Conservation (phyloP, 2,329 filamentous ascomycete species). For the Phyllosticta capitalensis region DNA sequence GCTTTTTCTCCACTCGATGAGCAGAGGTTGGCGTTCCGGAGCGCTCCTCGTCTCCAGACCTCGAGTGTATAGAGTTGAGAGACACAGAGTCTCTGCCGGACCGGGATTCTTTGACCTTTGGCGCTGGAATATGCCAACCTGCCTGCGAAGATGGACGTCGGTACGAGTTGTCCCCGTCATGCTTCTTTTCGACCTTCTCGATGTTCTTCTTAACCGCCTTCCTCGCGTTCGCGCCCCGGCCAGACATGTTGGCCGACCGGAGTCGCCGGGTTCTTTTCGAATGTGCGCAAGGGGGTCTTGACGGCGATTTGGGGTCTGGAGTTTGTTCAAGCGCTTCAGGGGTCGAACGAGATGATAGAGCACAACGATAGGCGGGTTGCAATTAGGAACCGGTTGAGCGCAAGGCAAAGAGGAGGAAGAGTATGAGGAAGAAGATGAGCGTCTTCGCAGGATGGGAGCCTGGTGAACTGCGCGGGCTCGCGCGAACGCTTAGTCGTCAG, state of each 20-base stretch:
- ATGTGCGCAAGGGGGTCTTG: not conserved
- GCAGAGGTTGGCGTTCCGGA: not conserved
- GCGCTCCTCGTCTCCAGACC: not conserved
- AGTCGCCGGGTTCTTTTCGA: not conserved
- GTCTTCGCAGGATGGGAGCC: too few species aligned
- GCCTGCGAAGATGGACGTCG: not conserved
- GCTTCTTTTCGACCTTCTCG: slow-evolving; percentile 31
- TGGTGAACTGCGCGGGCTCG: too few species aligned
- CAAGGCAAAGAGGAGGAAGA: too few species aligned
- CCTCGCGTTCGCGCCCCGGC: slow-evolving; percentile 29
- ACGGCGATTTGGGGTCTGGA: not conserved
- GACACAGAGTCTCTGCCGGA: not conserved
- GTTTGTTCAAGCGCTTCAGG: not conserved
- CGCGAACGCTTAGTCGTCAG: too few species aligned
- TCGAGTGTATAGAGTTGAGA: slow-evolving; percentile 14
- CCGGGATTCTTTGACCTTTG: not conserved
- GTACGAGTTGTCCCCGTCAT: slow-evolving; percentile 20
- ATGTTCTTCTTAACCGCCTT: slow-evolving; percentile 32
- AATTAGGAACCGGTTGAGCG: too few species aligned
- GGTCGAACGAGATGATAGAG: not conserved
- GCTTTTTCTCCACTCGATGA: slow-evolving; percentile 16
- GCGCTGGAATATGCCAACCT: not conserved
- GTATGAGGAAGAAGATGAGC: too few species aligned
- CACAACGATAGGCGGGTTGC: not conserved
- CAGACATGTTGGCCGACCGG: slow-evolving; percentile 23